Base-by-base conservation (phyloP, 768 basidiomycete genomes). In the Lactifluus echinatus region DNA sequence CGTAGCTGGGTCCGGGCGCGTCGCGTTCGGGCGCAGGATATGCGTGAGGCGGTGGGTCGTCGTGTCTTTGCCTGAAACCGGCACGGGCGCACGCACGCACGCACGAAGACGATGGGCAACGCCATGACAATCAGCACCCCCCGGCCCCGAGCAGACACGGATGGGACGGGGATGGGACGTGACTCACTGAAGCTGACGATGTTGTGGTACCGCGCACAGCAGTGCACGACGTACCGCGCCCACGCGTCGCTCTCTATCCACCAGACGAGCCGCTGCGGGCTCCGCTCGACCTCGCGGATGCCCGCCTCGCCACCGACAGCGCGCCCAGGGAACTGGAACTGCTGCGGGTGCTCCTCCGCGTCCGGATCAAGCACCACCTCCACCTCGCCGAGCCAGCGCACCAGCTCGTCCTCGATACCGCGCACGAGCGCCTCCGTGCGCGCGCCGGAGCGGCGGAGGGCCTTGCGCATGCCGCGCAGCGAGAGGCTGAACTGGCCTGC, bases 201-300 rank as follows among this genome's bases (percentile, higher is more conserved):
- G 56, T 82, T 82, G 68, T 90, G 81, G 69, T 85, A 91, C 36
- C 89, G 75, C 40, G 88, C 87, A 57, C 86, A 84, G 62, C 89
- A 91, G 62, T 93, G 89, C 6, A 91, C 82, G 45, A 91, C 79
- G 64, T 88, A 91, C 31, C 89, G 77, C 28, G 85, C 82, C 71
- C 89, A 91, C 0, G 82, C 75, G 65, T 89, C 85, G 55, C 85
- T 78, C 5, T 73, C 64, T 57, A 85, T 81, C n/a, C 73, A 76
- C 89, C 89, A 92, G 4, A 90, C 75, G 19, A 91, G 75, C 66
- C 83, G 79, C 11, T 79, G 69, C 0, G 85, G 81, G 7, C 83
- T 83, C 23, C 87, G 73, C 4, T 76, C 76, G 12, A 91, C 74
- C 65, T 92, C 88, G n/a, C 72, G 70, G 24, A 91, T 77, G 10